Conservation (phyloP, 2,329 filamentous ascomycete genomes). For the Talaromyces sp. region DNA sequence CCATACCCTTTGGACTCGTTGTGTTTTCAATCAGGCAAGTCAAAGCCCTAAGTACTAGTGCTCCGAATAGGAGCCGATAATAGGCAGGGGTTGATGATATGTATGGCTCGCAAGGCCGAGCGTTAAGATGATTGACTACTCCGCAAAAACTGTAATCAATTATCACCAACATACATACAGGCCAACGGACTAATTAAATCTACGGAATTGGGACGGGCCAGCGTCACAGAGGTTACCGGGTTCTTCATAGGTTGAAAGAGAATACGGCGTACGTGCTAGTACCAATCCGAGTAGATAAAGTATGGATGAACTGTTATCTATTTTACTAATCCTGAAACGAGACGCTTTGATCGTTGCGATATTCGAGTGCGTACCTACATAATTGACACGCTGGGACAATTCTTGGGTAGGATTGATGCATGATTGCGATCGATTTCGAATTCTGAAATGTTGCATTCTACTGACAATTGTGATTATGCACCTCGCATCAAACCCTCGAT, state of each 20-base stretch:
- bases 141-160: conserved; percentile 8
- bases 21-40: conserved; percentile 1
- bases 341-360: neutral
- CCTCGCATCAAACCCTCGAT: neutral
- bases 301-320: neutral
- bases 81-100: conserved; percentile 2
- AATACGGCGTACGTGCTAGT: neutral
- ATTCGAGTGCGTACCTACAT: neutral
- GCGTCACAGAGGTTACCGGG: conserved; percentile 1
- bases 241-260: neutral
- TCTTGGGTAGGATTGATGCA: conserved; percentile 7
- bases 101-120: conserved; percentile 6
- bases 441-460: conserved; percentile 1
- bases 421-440: neutral
- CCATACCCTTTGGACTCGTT: neutral
- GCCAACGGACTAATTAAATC: neutral
- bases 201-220: neutral
- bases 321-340: conserved; percentile 1
- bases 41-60: conserved; percentile 2
- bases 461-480: neutral
- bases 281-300: neutral
- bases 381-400: neutral
- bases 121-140: neutral
- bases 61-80: conserved; percentile 9
- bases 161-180: neutral